A percentile compares a stretch with the other conserved stretches of the same genome.
Conservation (phyloP, 2,329 filamentous ascomycete genomes). For the Corinectria fuckeliana region DNA sequence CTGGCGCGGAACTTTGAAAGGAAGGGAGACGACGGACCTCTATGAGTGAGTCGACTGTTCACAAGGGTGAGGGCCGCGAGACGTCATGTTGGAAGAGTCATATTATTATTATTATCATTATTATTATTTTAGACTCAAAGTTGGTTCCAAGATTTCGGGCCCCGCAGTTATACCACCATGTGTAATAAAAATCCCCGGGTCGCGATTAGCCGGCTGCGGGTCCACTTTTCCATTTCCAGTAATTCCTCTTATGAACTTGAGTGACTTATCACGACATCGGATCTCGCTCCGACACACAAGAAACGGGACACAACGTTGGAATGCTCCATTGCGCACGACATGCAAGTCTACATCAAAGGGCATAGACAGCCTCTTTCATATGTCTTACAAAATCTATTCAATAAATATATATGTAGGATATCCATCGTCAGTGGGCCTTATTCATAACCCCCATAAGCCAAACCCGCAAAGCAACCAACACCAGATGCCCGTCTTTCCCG, state of each 20-base stretch:
- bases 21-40: background rate
- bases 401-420: background rate
- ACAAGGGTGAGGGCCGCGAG: background rate
- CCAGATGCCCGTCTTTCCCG: background rate
- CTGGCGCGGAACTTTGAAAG: background rate
- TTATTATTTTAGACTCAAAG: background rate
- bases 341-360: background rate
- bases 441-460: slow-evolving; percentile 5
- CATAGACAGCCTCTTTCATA: background rate
- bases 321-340: background rate
- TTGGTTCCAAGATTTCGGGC: background rate
- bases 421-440: slow-evolving; percentile 2
- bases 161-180: background rate
- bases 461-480: background rate
- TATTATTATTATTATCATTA: too few species aligned
- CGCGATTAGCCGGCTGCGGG: background rate
- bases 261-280: background rate
- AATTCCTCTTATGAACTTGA: background rate
- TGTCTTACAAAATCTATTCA: background rate
- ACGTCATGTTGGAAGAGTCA: background rate
- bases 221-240: slow-evolving; percentile 4
- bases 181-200: slow-evolving; percentile 8
- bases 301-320: too few species aligned
- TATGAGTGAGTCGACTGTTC: background rate
- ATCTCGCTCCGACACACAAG: too few species aligned